Base-by-base conservation (phyloP, 1,284 basidiomycete genomes). In the Cryptococcus sp. region DNA sequence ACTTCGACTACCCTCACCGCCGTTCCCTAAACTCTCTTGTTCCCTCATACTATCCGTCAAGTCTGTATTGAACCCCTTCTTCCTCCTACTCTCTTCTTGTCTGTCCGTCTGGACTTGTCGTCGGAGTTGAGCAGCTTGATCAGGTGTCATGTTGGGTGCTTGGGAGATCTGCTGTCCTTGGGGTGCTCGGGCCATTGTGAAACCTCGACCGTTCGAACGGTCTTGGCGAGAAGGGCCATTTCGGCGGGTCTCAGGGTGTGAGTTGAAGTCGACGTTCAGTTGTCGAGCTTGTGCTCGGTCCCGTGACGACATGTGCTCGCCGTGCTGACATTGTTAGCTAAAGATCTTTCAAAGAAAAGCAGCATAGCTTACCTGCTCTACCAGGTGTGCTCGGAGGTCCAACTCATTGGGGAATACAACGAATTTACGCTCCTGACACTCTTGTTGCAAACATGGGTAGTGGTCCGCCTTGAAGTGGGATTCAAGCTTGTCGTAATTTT, bases 381-480 rank as follows among this genome's bases (percentile, higher is more conserved):
- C 85, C 80, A 89, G 87, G 73, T 98, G 95, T 0, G 87, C 93
- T 75, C 95, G 87, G 49, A 97, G 84, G 70, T 98, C 96, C 36
- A 98, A 79, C 38, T 85, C 81, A 23, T 86, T 87, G 49, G 84
- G 85, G 73, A 98, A 98, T 13, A 98, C 95, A 50, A 98, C 88
- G 66, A 98, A 98, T 77, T 96, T 97, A 66, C 86, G 86, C 14
- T 86, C 86, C 41, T 88, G 82, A 71, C 95, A 98, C 36, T 81
- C 72, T 0, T 84, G 66, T 55, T 91, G 84, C 4, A 78, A 81
- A 72, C 95, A 98, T 3, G 90, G 84, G 73, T 83, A 84, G 74
- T 98, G 95, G 33, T 76, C 76, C 37, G 75, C 64, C 52, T 63
- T 60, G 64, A 79, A 71, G 68, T 76, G 76, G 31, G 66, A 57